Base-by-base conservation (phyloP, 2,329 filamentous ascomycete genomes). In the Colletotrichum tropicicola region DNA sequence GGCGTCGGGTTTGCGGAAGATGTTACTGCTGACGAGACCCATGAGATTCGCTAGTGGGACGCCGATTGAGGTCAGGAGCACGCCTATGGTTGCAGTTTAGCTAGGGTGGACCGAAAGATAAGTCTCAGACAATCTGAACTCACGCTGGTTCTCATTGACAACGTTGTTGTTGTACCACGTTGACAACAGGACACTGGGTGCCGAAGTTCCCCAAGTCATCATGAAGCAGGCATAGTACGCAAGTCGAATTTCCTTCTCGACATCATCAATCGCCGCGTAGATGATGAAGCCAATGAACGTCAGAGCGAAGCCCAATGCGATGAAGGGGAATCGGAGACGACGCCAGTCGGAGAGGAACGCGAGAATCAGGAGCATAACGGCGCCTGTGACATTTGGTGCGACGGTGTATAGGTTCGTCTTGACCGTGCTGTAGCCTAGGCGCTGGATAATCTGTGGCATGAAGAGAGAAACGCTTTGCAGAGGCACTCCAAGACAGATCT, bases 361-460 rank as follows among this genome's bases (percentile, higher is more conserved):
- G 0, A 94, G 81, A 13, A 94, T 78, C 0, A 95, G 80, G 3
- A 94, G 81, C 83, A 93, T 89, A 1, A 86, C 85, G 0, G 92
- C 91, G 1, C 92, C 92, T 0, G 87, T 88, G 47, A 93, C 84
- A 70, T 94, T 95, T 1, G 92, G 92, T 0, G 92, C 92, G 0
- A 95, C 92, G 0, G 92, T 94, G 77, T 92, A 94, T 0, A 95
- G 83, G 71, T 96, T 95, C 0, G 92, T 94, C 74, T 83, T 85
- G 69, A 87, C 77, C 3, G 80, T 78, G 41, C 77, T 76, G 68
- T 81, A 83, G 4, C 81, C 79, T 2, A 88, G 75, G 4, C 83
- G 69, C 7, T 65, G 61, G 1, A 65, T 48, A 21, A 88, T 88
- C 70, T 87, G 84, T 0, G 85, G 85, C 59, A 88, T 72, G 73